Evolutionary conservation across 2,329 filamentous ascomycete species (phyloP).

Genomic region (Penicillium hesseltinei): DNA sequence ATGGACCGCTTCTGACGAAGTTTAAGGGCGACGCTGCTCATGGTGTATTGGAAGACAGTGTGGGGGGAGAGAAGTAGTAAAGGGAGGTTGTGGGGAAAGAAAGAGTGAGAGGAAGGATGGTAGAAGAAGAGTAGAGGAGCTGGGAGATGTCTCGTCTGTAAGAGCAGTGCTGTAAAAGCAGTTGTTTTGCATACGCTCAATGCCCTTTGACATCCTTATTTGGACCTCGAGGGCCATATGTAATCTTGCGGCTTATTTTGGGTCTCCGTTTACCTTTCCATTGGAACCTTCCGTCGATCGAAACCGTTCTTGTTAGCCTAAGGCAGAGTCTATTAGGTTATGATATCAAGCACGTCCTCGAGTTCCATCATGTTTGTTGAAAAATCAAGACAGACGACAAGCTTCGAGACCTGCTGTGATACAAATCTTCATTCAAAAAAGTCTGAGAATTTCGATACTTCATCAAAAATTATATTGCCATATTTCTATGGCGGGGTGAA

Average conservation of each 20-base stretch:
- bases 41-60: not conserved
- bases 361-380: not conserved
- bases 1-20: conserved; percentile 2
- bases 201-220: not conserved
- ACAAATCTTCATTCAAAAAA: not conserved
- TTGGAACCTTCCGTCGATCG: not conserved
- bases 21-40: not conserved
- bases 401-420: not conserved
- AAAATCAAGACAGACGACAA: not conserved
- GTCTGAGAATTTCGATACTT: not conserved
- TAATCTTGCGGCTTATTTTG: not conserved
- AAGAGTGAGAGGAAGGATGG: not conserved
- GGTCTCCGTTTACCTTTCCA: not conserved
- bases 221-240: not conserved
- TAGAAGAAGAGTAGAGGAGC: not conserved
- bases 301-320: not conserved
- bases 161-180: not conserved
- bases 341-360: not conserved
- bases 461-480: not conserved
- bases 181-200: not conserved
- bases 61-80: not conserved
- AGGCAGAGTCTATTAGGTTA: not conserved
- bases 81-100: not conserved
- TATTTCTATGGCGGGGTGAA: not conserved
- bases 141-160: not conserved